A percentile compares a stretch with the other conserved stretches of the same genome.
Conservation (phyloP, 2,329 filamentous ascomycete genomes). For the Aspergillus aculeatus region DNA sequence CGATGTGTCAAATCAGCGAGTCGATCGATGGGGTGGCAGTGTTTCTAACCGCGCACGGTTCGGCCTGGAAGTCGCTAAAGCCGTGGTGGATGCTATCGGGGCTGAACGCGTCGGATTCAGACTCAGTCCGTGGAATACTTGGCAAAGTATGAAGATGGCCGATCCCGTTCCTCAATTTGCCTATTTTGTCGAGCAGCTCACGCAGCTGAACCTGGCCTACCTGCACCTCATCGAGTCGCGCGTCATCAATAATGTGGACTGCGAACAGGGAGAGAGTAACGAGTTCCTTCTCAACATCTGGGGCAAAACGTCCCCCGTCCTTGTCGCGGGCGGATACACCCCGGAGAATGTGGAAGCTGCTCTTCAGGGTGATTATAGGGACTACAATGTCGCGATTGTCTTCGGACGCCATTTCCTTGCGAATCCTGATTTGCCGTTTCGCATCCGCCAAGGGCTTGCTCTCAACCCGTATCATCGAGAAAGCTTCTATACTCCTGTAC, state of each 20-base stretch:
- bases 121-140: conserved; percentile 39
- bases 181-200: conserved; percentile 53
- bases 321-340: conserved; percentile 45
- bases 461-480: conserved; percentile 38
- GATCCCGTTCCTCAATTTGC: conserved; percentile 32
- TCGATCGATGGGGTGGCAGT: conserved; percentile 49
- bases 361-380: conserved; percentile 28
- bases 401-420: conserved; percentile 44
- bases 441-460: conserved; percentile 33
- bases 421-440: conserved; percentile 43
- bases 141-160: conserved; percentile 52
- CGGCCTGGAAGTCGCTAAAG: conserved; percentile 49
- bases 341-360: conserved; percentile 22
- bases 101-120: conserved; percentile 42
- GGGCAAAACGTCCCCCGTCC: conserved; percentile 42
- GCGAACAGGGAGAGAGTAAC: conserved; percentile 23
- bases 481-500: conserved; percentile 37
- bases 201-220: conserved; percentile 54
- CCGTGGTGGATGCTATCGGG: conserved; percentile 42
- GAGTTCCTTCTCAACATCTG: conserved; percentile 44
- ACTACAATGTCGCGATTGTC: conserved; percentile 26
- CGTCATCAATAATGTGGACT: conserved; percentile 8
- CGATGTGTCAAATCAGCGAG: conserved; percentile 45
- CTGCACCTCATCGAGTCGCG: conserved; percentile 60
- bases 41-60: conserved; percentile 53